Evolutionary conservation across 1,284 basidiomycete species (phyloP).

Genomic region (Chalciporus piperatoides): DNA sequence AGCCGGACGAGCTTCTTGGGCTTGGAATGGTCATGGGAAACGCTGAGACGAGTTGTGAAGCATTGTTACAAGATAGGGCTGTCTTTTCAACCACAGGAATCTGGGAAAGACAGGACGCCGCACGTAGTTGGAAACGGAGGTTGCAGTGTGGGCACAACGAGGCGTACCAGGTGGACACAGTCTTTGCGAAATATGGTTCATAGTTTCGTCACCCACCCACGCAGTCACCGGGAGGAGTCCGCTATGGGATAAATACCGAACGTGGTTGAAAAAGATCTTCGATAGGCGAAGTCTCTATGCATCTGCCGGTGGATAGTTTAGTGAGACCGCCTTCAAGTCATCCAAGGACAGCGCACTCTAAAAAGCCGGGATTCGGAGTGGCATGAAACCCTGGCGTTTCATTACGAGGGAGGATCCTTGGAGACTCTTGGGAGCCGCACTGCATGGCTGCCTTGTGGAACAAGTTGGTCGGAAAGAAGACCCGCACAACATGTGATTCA

Average conservation of each 20-base stretch:
- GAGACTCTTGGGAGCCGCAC: background rate
- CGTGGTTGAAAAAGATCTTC: background rate
- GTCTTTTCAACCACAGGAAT: background rate
- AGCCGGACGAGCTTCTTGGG: background rate
- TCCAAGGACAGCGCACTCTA: too few relatives aligned
- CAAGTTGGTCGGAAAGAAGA: background rate
- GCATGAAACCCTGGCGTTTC: background rate
- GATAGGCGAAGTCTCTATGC: background rate
- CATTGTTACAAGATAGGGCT: background rate
- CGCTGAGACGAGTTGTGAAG: background rate
- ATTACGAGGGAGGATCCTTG: background rate
- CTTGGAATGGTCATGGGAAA: background rate
- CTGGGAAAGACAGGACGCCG: slow-evolving; percentile 4
- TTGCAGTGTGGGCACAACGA: background rate
- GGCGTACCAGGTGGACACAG: background rate
- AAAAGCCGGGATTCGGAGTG: background rate
- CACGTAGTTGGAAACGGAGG: background rate
- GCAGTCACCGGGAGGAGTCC: background rate
- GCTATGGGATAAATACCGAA: background rate
- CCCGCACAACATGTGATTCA: background rate
- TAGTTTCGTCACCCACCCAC: slow-evolving; percentile 4
- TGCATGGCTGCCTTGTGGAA: background rate
- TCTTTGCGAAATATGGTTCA: slow-evolving; percentile 5
- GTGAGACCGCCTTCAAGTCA: background rate
- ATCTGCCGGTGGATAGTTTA: background rate